Evolutionary conservation across 73 alveolate genomes (phyloP), one percentile per base, ranked within the genome.

Genomic region (Paramecium tetraurelia): DNA sequence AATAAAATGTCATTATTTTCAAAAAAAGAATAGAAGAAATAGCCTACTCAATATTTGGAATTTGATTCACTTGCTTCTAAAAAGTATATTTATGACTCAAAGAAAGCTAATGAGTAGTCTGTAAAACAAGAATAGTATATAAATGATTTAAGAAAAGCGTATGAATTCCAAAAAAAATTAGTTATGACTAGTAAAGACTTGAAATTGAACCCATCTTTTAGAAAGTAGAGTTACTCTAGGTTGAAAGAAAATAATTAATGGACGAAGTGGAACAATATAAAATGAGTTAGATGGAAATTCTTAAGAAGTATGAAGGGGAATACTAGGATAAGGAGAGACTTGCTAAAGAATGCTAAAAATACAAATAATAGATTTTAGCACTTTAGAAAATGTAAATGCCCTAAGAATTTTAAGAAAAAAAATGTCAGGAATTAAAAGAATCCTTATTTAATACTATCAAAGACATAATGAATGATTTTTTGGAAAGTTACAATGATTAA

Each of bases 401-500:
- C 27, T 12, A 68, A 68, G 84, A 68, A 68, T 68, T 68, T 68
- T 68, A 68, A 68, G 50, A 68, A 68, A 68, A 68, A 16, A 68
- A 68, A 68, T 68, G 84, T 68, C 84, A 31, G 27, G 84, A 68
- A 68, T 68, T 68, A 33, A 31, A 68, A 68, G 84, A 68, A 68
- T 68, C 84, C 24, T 68, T 68, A 33, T 31, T 14, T 68, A 33
- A 27, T 24, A 68, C 84, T 31, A 27, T 68, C 14, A 31, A 27
- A 3, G 84, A 68, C 40, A 68, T 68, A 14, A 68, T 68, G 40
- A 27, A 68, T 68, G 84, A 68, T 35, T 53, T 53, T 53, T 53
- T 53, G 9, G 69, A 53, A 53, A 53, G 14, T 53, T 53, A 53
- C 21, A 53, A 53, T 53, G 69, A 53, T 53, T 53, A 18, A 53